Conservation (phyloP, 2,329 filamentous ascomycete species). For the Chaetomium strumarium region DNA sequence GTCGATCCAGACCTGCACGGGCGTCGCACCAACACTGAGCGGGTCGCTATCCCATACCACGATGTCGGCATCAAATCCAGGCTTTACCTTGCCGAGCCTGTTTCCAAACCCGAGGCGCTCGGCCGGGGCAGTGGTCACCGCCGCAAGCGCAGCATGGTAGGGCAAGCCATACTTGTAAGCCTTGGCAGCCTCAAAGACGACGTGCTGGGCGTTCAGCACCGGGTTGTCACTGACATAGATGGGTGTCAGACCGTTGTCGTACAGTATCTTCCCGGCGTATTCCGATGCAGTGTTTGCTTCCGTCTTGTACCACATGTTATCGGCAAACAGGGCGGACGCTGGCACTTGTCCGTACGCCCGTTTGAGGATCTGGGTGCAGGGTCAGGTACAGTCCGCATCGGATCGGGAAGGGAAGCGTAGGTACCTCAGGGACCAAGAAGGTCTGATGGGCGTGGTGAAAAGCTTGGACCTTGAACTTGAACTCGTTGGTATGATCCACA, state of each 20-base stretch:
- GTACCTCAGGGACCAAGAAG: conserved; percentile 57
- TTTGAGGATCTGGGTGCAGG: conserved; percentile 44
- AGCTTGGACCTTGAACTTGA: conserved; percentile 58
- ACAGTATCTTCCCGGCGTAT: conserved; percentile 59
- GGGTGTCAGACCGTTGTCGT: conserved; percentile 58
- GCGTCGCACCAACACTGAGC: conserved; percentile 52
- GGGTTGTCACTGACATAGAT: conserved; percentile 69
- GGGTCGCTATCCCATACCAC: conserved; percentile 60
- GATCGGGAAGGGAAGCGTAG: conserved; percentile 8
- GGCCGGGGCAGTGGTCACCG: conserved; percentile 54
- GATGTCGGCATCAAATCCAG: conserved; percentile 56
- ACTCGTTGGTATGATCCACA: conserved; percentile 66
- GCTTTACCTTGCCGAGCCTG: conserved; percentile 55
- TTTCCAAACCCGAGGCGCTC: conserved; percentile 52
- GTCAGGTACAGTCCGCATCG: neutral
- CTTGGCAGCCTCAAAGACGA: conserved; percentile 60
- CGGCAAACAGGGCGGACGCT: conserved; percentile 61
- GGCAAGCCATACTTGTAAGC: conserved; percentile 54
- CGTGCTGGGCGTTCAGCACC: conserved; percentile 63
- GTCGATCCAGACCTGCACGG: conserved; percentile 59
- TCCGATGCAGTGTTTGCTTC: conserved; percentile 61
- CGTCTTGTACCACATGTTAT: conserved; percentile 68
- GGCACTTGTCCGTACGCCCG: conserved; percentile 48
- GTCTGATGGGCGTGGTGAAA: conserved; percentile 68
- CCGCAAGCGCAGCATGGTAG: conserved; percentile 53